phyloP scores from a whole-genome alignment of 257 asterid species.

The Agastache rugosa region DNA sequence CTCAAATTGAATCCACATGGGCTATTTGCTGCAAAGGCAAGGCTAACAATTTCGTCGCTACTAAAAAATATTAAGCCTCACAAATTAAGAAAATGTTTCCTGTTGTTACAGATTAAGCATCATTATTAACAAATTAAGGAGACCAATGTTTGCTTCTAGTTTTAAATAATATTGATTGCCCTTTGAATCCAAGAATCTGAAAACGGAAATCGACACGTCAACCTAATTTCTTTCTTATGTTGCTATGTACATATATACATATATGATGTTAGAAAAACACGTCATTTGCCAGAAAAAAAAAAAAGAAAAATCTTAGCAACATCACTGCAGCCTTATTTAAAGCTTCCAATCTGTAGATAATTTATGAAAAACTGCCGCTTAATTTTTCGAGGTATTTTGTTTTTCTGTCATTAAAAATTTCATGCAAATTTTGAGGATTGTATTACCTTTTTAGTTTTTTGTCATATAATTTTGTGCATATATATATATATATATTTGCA shows the following conservation, averaged over 20 bases:
- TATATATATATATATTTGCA: not conserved
- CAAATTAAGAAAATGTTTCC: not conserved
- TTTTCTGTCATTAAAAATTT: no score
- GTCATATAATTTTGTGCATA: not conserved
- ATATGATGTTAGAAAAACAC: constrained; percentile 1
- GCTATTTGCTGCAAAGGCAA: not conserved
- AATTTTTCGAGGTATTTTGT: constrained; percentile 24
- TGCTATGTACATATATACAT: not conserved
- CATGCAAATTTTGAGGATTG: no score
- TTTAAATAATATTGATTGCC: constrained; percentile 16
- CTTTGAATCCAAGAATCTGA: constrained; percentile 52
- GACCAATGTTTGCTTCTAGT: constrained; percentile 40
- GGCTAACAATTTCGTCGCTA: not conserved
- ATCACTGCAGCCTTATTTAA: not conserved
- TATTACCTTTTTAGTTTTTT: not conserved
- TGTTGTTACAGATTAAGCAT: not conserved
- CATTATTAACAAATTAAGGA: constrained; percentile 4
- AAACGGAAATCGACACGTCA: constrained; percentile 39
- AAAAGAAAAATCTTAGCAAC: not conserved
- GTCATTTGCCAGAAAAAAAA: not conserved
- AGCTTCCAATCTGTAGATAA: constrained; percentile 9
- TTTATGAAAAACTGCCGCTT: not conserved
- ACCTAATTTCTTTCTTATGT: constrained; percentile 3
- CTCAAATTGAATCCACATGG: no score
- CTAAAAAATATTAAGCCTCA: not conserved